Evolutionary conservation across 805 yeast genomes (phyloP).

Genomic region (Teunomyces kruisii): DNA sequence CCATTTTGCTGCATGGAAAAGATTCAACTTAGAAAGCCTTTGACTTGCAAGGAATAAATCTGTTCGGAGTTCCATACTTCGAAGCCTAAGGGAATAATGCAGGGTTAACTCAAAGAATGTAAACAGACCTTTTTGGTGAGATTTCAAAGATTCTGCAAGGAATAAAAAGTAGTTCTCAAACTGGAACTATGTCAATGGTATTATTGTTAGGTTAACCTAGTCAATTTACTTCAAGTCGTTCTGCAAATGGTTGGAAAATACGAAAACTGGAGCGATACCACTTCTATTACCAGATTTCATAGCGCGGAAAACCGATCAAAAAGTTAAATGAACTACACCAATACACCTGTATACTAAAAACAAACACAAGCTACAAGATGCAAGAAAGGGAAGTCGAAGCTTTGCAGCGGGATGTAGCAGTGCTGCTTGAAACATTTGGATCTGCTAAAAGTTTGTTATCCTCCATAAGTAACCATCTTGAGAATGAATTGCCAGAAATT

Average conservation of each 20-base stretch:
- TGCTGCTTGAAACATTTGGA: background rate
- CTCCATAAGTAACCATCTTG: background rate
- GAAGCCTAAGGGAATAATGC: background rate
- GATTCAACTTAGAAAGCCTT: conserved; percentile 54
- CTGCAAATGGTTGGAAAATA: too few relatives aligned
- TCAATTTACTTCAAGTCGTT: too few relatives aligned
- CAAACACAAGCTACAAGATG: background rate
- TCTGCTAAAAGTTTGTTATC: conserved; percentile 1
- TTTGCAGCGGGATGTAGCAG: background rate
- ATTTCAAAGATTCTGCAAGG: too few relatives aligned
- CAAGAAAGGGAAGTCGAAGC: conserved; percentile 1
- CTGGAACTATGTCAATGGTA: too few relatives aligned
- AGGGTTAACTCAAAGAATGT: background rate
- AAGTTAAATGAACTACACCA: too few relatives aligned
- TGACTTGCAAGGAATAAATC: conserved; percentile 30
- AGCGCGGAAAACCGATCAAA: background rate
- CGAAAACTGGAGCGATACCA: too few relatives aligned
- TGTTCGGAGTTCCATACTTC: conserved; percentile 10
- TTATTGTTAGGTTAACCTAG: too few relatives aligned
- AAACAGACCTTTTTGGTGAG: background rate
- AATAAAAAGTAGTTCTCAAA: too few relatives aligned
- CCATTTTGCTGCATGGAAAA: conserved; percentile 79
- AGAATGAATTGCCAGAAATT: background rate
- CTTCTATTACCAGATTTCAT: too few relatives aligned
- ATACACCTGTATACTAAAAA: background rate